Conservation (phyloP, 1,284 basidiomycete species). For the Ganoderma lucidum region DNA sequence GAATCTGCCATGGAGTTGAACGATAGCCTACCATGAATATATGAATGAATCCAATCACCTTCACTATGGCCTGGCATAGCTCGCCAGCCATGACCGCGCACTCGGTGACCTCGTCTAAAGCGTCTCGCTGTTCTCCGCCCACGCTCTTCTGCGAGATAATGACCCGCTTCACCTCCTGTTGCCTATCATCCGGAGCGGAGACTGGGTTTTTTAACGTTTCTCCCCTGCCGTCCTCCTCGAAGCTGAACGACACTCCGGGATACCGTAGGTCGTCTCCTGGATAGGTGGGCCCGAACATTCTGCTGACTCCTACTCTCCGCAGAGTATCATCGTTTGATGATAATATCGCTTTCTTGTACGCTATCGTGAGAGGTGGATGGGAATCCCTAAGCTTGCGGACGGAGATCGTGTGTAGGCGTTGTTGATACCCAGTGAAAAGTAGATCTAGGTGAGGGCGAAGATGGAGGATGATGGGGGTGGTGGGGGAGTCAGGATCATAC, state of each 20-base stretch:
- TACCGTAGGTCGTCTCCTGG: conserved; percentile 80
- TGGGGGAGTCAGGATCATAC: conserved; percentile 81
- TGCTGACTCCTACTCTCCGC: conserved; percentile 71
- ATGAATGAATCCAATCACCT: conserved; percentile 50
- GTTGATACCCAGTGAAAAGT: conserved; percentile 79
- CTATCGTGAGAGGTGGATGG: conserved; percentile 69
- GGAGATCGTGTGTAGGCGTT: conserved; percentile 80
- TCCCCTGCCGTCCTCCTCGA: conserved; percentile 69
- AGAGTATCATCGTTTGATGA: conserved; percentile 66
- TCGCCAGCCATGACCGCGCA: conserved; percentile 76
- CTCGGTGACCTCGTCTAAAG: conserved; percentile 70
- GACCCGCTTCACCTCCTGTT: conserved; percentile 80
- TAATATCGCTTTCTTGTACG: conserved; percentile 74
- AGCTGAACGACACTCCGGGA: conserved; percentile 85
- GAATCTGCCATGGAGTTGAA: conserved; percentile 52
- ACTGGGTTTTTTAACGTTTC: conserved; percentile 56
- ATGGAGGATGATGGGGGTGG: conserved; percentile 80
- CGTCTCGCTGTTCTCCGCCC: conserved; percentile 65
- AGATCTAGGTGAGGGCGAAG: conserved; percentile 82
- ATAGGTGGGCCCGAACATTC: conserved; percentile 87
- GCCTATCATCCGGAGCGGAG: conserved; percentile 61
- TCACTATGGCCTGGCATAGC: conserved; percentile 68
- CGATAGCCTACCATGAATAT: neutral
- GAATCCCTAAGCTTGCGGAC: conserved; percentile 69
- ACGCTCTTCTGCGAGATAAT: conserved; percentile 72